phyloP scores from a whole-genome alignment of 2,329 filamentous ascomycete species.

The Phaeosphaeria sp. region DNA sequence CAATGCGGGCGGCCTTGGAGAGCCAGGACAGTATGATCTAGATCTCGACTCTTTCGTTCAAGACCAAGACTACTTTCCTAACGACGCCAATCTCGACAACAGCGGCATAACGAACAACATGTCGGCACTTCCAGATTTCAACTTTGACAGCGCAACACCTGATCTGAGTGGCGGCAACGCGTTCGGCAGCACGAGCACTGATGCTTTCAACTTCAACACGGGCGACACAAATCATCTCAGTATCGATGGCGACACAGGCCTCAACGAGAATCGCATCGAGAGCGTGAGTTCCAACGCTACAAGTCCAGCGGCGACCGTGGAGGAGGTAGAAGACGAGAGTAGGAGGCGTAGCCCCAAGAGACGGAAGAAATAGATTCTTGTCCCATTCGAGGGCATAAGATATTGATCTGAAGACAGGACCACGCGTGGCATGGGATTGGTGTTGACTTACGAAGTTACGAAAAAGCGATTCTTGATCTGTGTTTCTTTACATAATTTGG shows the following conservation, averaged over 20 bases:
- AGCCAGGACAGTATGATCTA: slow-evolving; percentile 51
- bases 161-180: slow-evolving; percentile 3
- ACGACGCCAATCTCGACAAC: neutral
- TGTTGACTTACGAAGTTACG: slow-evolving; percentile 3
- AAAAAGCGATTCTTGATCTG: neutral
- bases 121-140: slow-evolving; percentile 32
- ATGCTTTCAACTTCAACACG: slow-evolving; percentile 12
- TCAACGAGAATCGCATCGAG: slow-evolving; percentile 43
- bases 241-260: slow-evolving; percentile 7
- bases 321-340: slow-evolving; percentile 46
- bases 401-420: neutral
- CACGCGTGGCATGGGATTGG: neutral
- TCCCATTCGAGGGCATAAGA: neutral
- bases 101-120: slow-evolving; percentile 5
- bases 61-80: slow-evolving; percentile 60
- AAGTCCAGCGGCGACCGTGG: slow-evolving; percentile 46
- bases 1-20: slow-evolving; percentile 40
- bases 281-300: slow-evolving; percentile 49
- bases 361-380: slow-evolving; percentile 31
- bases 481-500: neutral
- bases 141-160: slow-evolving; percentile 24
- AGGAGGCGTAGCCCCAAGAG: slow-evolving; percentile 37
- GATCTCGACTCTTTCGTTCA: slow-evolving; percentile 66
- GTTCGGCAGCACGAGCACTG: slow-evolving; percentile 10
- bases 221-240: slow-evolving; percentile 15